These are phyloP conservation scores for Myriangium duriaei DNA, from an alignment of 2,329 filamentous ascomycete species.

Conservation along the genomic window DNA sequence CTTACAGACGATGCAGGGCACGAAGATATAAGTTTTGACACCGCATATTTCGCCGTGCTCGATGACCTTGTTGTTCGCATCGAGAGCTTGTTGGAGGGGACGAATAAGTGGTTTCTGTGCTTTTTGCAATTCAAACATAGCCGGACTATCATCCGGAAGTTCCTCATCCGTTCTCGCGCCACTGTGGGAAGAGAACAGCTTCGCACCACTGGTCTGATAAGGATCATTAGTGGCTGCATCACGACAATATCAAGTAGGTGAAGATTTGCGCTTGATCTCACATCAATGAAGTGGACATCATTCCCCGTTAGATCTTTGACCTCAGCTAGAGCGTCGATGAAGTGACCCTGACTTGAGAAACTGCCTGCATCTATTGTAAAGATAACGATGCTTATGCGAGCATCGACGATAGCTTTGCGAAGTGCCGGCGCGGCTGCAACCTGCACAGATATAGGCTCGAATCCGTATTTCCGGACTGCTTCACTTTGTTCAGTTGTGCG, in stretches of 20 bases:
- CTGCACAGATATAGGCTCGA: constrained; percentile 31
- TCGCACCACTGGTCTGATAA: constrained; percentile 38
- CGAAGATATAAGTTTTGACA: constrained; percentile 41
- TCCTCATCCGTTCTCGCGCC: constrained; percentile 31
- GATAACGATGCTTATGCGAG: constrained; percentile 38
- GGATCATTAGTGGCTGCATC: background rate
- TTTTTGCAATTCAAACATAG: constrained; percentile 34
- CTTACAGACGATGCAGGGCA: constrained; percentile 36
- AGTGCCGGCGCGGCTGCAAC: constrained; percentile 26
- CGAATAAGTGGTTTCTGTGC: constrained; percentile 15
- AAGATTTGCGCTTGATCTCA: constrained; percentile 10
- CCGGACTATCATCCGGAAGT: constrained; percentile 33
- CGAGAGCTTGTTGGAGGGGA: constrained; percentile 22
- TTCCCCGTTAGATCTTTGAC: constrained; percentile 30
- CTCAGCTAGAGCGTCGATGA: constrained; percentile 36
- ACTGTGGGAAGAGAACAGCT: constrained; percentile 38
- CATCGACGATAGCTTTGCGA: constrained; percentile 25
- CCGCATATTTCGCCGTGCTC: constrained; percentile 31
- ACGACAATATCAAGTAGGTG: background rate
- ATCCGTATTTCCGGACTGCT: constrained; percentile 32
- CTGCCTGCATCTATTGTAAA: constrained; percentile 34
- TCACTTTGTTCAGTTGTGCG: constrained; percentile 34
- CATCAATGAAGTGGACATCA: constrained; percentile 39
- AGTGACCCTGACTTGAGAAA: constrained; percentile 22
- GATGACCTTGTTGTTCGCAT: constrained; percentile 32